phyloP scores from a whole-genome alignment of 192 early-diverging fungal genomes.

The Dispira simplex region DNA sequence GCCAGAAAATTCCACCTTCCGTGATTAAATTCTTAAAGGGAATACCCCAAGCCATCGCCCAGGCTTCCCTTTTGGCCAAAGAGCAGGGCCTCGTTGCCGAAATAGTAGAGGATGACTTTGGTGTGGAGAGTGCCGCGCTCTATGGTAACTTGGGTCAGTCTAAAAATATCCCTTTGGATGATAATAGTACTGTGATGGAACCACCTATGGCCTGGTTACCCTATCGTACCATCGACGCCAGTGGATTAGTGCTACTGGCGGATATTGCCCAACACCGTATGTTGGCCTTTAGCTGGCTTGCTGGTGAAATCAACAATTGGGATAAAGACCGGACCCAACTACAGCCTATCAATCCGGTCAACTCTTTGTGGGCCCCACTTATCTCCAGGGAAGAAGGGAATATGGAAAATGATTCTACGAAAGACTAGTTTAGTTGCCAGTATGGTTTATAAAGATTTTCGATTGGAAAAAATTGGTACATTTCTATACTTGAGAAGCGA shows the following conservation, averaged over 20 bases:
- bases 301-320: constrained; percentile 26
- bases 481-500: neutral
- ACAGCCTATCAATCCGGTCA: constrained; percentile 34
- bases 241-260: constrained; percentile 11
- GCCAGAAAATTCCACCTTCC: constrained; percentile 22
- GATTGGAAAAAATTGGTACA: neutral
- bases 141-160: constrained; percentile 19
- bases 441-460: neutral
- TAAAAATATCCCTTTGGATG: constrained; percentile 8
- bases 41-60: constrained; percentile 28
- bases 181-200: neutral
- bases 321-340: constrained; percentile 29
- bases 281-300: constrained; percentile 35
- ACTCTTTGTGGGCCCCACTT: constrained; percentile 32
- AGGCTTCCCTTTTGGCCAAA: constrained; percentile 26
- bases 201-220: constrained; percentile 1
- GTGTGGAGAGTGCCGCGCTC: constrained; percentile 15
- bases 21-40: constrained; percentile 32
- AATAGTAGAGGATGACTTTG: constrained; percentile 31
- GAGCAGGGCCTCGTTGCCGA: constrained; percentile 22
- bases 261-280: constrained; percentile 36
- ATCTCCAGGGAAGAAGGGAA: neutral
- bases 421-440: neutral
- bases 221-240: neutral
- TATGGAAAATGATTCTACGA: neutral